Base-by-base conservation (phyloP, 2,329 filamentous ascomycete species). In the Pyrenochaeta sp. region DNA sequence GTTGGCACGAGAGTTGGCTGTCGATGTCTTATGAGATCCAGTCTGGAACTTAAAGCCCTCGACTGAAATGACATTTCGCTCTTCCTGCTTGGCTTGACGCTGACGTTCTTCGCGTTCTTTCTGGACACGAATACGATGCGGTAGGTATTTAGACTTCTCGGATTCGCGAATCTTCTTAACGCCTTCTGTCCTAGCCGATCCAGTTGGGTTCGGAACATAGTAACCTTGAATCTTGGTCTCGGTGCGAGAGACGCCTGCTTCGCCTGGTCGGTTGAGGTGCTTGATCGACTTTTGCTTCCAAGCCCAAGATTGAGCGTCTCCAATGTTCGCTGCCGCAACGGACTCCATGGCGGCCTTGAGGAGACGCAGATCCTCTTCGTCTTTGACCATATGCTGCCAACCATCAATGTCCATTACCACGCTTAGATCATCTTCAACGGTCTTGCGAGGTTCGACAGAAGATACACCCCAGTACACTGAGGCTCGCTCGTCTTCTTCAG, bases 111-210 rank as follows among this genome's bases (percentile, higher is more conserved):
- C 93, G 50, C 93, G 88, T 25, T 90, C 92, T 79, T 90, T 95
- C 77, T 95, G 91, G 22, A 99, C 92, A 73, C 96, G 96, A 80
- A 99, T 95, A 65, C 96, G 93, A 82, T 99, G 95, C 40, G 95
- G 95, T 7, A 99, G 85, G 74, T 99, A 99, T 75, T 97, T 97
- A 28, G 93, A 97, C 82, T 99, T 99, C 77, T 99, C 95, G 0
- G 92, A 92, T 76, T 99, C 96, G 61, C 96, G 85, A 55, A 99
- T 98, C 82, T 94, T 96, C 82, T 96, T 94, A 71, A 93, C 89
- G 28, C 93, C 93, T 80, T 99, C 93, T 0, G 95, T 97, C 55
- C 95, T 88, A 55, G 95, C 95, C 67, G 88, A 91, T 34, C 95
- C 95, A 9, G 92, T 92, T 0, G 84, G 61, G 66, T 97, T 99